phyloP scores from a whole-genome alignment of 176 grass and related monocot species.

The Eragrostis nindensis region DNA sequence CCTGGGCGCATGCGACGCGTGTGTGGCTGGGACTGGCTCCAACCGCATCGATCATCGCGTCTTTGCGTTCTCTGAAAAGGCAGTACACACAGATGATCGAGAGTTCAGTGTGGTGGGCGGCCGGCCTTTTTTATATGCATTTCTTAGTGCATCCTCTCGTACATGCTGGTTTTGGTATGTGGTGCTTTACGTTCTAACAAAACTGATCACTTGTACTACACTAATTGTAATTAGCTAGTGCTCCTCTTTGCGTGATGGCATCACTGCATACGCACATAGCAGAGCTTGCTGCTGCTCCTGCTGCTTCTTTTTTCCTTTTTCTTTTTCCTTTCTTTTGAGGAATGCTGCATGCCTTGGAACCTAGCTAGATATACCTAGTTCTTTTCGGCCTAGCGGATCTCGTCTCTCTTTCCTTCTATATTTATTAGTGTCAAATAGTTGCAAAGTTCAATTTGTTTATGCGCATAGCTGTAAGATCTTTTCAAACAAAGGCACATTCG shows the following conservation, averaged over 20 bases:
- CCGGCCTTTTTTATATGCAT: neutral
- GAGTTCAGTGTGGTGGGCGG: neutral
- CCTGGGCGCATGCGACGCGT: neutral
- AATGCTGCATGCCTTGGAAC: neutral
- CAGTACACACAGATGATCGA: neutral
- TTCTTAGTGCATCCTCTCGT: neutral
- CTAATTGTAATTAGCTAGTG: neutral
- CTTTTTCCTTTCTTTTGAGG: neutral
- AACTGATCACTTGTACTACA: neutral
- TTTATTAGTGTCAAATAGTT: neutral
- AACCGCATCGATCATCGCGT: neutral
- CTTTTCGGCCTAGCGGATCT: neutral
- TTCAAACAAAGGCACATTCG: neutral
- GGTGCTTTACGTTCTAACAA: neutral
- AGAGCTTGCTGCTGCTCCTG: neutral
- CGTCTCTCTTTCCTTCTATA: neutral
- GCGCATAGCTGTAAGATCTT: neutral
- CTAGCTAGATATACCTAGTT: neutral
- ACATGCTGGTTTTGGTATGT: constrained; percentile 7
- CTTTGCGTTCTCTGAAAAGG: neutral
- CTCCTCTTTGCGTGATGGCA: constrained; percentile 29
- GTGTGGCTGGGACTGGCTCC: neutral
- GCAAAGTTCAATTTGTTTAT: constrained; percentile 6
- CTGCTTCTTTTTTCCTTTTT: neutral
- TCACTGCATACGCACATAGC: constrained; percentile 39